These are phyloP conservation scores for Candida dajiaensis DNA, from an alignment of 805 yeast genomes.

Conservation along the genomic window DNA sequence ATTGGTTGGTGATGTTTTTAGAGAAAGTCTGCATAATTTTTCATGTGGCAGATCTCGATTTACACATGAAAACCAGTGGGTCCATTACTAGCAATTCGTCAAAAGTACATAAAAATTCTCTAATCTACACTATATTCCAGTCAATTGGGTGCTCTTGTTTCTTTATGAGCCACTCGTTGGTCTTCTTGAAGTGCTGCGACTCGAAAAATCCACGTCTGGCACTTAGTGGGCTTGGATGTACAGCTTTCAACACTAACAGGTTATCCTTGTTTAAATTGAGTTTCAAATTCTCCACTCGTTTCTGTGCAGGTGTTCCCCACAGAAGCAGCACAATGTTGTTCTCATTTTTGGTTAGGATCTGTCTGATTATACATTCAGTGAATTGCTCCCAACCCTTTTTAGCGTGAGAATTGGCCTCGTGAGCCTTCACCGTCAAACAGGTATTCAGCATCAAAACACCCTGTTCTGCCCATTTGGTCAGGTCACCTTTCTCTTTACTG, in stretches of 20 bases:
- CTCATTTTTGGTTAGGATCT: constrained; percentile 42
- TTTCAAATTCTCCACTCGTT: constrained; percentile 26
- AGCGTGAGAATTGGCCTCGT: constrained; percentile 89
- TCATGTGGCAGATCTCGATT: neutral
- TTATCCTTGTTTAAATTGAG: constrained; percentile 25
- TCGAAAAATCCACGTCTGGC: constrained; percentile 85
- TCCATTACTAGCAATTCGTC: too few species aligned
- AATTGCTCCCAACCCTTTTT: constrained; percentile 89
- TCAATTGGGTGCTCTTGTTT: constrained; percentile 44
- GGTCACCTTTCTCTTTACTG: constrained; percentile 45
- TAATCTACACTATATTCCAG: constrained; percentile 45
- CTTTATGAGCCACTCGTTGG: constrained; percentile 70
- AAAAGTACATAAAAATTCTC: too few species aligned
- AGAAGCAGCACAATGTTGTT: constrained; percentile 15
- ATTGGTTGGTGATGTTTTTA: too few species aligned
- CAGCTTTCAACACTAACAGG: constrained; percentile 56
- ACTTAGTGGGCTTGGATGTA: constrained; percentile 93
- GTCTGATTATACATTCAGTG: constrained; percentile 63
- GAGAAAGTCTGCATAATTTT: too few species aligned
- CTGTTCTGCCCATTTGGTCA: constrained; percentile 77
- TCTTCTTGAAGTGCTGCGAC: constrained; percentile 62
- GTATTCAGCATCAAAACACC: constrained; percentile 89
- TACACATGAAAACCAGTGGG: too few species aligned
- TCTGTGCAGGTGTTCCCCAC: constrained; percentile 43
- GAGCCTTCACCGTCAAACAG: constrained; percentile 86